phyloP scores from a whole-genome alignment of 176 grass and related monocot genomes.

The barley (Hordeum vulgare) region MorexV3_pseudomolecules_assembly NC_058520.1:291006394-291006893 shows the following conservation, averaged over 20 bases:
- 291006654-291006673: background rate
- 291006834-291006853: too few species aligned
- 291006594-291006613: background rate
- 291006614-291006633: background rate
- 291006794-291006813: too few species aligned
- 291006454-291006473: too few species aligned
- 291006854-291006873: too few species aligned
- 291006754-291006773: background rate
- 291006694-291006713: background rate
- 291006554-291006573: rapidly evolving
- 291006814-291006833: too few species aligned
- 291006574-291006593: background rate
- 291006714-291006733: background rate
- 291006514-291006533: background rate
- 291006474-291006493: background rate
- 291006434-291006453: too few species aligned
- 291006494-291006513: background rate
- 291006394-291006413: background rate
- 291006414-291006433: too few species aligned
- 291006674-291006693: too few species aligned
- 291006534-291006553: background rate
- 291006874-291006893: too few species aligned
- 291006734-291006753: background rate
- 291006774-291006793: too few species aligned
- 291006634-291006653: background rate